These are phyloP conservation scores for Canavalia ensiformis DNA, from an alignment of 306 rosid genomes.

Conservation along the genomic window DNA sequence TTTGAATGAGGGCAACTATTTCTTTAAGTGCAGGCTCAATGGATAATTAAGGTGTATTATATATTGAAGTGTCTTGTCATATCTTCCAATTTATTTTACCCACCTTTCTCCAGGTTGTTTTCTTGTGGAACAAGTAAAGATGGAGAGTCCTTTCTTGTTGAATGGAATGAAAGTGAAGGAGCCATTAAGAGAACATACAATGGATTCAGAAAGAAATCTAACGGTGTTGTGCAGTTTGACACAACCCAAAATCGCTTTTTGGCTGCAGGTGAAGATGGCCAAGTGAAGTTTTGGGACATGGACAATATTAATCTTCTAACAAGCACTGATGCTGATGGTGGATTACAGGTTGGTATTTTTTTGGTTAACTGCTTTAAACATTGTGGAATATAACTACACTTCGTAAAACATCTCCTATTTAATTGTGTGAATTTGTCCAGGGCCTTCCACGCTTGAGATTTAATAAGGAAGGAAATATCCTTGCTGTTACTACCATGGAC, in stretches of 20 bases:
- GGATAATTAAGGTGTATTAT: slow-evolving; percentile 8
- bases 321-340: slow-evolving; percentile 80
- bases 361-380: slow-evolving; percentile 26
- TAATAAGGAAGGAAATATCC: slow-evolving; percentile 90
- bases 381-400: slow-evolving; percentile 10
- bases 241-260: slow-evolving; percentile 81
- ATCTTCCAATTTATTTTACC: slow-evolving; percentile 6
- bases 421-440: slow-evolving; percentile 58
- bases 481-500: slow-evolving; percentile 78
- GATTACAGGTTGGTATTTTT: slow-evolving; percentile 68
- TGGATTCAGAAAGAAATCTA: slow-evolving; percentile 81
- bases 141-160: slow-evolving; percentile 86
- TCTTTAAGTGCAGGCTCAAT: slow-evolving; percentile 9
- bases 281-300: slow-evolving; percentile 92
- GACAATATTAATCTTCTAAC: slow-evolving; percentile 60
- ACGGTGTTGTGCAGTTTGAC: slow-evolving; percentile 88
- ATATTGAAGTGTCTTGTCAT: slow-evolving; percentile 28
- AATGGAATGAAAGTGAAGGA: slow-evolving; percentile 94
- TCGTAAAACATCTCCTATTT: slow-evolving; percentile 27
- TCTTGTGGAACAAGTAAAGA: slow-evolving; percentile 96
- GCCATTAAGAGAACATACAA: slow-evolving; percentile 73
- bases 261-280: slow-evolving; percentile 93
- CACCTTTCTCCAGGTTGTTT: slow-evolving; percentile 66
- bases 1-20: slow-evolving; percentile 21
- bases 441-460: slow-evolving; percentile 81